Conservation (phyloP, 2,329 filamentous ascomycete genomes). For the Calonectria montana region DNA sequence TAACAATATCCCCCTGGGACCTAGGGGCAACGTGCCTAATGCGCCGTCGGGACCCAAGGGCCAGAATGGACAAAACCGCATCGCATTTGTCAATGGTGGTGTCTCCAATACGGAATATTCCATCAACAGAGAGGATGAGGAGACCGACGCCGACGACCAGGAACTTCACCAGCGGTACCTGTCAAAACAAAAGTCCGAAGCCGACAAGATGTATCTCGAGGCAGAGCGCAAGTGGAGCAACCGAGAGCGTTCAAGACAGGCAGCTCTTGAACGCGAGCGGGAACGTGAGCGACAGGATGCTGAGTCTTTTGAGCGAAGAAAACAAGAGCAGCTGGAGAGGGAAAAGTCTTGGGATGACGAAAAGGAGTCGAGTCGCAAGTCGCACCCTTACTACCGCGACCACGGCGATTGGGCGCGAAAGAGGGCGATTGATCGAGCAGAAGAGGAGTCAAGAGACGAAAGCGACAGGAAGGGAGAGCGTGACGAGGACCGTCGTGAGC, state of each 20-base stretch:
- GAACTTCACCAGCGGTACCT: conserved; percentile 81
- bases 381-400: conserved; percentile 87
- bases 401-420: conserved; percentile 87
- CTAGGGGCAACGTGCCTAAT: conserved; percentile 69
- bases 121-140: conserved; percentile 80
- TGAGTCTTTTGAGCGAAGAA: conserved; percentile 71
- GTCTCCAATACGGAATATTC: conserved; percentile 69
- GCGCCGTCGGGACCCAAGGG: conserved; percentile 75
- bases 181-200: conserved; percentile 78
- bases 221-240: conserved; percentile 92
- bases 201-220: conserved; percentile 84
- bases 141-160: conserved; percentile 87
- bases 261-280: conserved; percentile 86
- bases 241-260: conserved; percentile 84
- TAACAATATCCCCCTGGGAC: conserved; percentile 59
- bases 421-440: conserved; percentile 76
- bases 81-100: conserved; percentile 86
- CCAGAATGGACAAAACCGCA: conserved; percentile 71
- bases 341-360: conserved; percentile 89
- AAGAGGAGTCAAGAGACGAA: conserved; percentile 84
- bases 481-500: conserved; percentile 76
- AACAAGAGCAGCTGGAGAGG: conserved; percentile 74
- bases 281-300: conserved; percentile 83
- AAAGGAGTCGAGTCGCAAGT: conserved; percentile 78
- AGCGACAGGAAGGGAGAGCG: conserved; percentile 83